Evolutionary conservation across 176 grass and related monocot genomes (phyloP).

Genomic region (Metroxylon sagu): DNA sequence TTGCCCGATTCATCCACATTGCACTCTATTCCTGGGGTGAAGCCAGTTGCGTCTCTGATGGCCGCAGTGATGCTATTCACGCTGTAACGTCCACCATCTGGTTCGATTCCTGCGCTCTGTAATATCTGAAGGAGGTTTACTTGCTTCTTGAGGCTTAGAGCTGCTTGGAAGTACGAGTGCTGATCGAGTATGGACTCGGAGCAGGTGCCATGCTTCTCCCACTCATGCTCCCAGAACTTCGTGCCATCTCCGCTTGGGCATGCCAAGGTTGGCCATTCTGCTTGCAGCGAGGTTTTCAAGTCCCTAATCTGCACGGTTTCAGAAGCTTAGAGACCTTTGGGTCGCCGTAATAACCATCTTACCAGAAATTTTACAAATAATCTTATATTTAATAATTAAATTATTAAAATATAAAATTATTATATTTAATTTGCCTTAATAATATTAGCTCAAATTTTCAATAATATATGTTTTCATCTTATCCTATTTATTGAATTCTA

Average conservation of each 20-base stretch:
- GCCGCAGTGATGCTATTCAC: constrained; percentile 33
- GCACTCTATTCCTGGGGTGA: constrained; percentile 60
- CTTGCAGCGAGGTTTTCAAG: constrained; percentile 40
- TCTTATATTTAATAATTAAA: too few species aligned
- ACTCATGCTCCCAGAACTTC: constrained; percentile 77
- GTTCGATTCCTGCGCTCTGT: constrained; percentile 25
- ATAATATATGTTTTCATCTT: too few species aligned
- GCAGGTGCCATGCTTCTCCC: constrained; percentile 97
- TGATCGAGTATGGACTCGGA: constrained; percentile 39
- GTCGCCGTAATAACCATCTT: too few species aligned
- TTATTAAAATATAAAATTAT: too few species aligned
- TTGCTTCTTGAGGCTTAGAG: constrained; percentile 41
- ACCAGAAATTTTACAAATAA: too few species aligned
- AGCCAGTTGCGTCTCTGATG: constrained; percentile 30
- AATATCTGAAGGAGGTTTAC: constrained; percentile 47
- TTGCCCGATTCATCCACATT: constrained; percentile 72
- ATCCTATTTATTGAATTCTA: too few species aligned
- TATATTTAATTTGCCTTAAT: too few species aligned
- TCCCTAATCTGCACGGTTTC: constrained; percentile 35
- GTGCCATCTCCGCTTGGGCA: constrained; percentile 63
- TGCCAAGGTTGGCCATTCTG: constrained; percentile 71
- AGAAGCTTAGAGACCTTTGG: too few species aligned
- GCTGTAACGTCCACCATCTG: constrained; percentile 60
- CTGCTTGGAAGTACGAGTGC: constrained; percentile 71
- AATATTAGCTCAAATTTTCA: too few species aligned